Conservation (phyloP, 768 basidiomycete genomes). For the Mrakia blollopis region DNA sequence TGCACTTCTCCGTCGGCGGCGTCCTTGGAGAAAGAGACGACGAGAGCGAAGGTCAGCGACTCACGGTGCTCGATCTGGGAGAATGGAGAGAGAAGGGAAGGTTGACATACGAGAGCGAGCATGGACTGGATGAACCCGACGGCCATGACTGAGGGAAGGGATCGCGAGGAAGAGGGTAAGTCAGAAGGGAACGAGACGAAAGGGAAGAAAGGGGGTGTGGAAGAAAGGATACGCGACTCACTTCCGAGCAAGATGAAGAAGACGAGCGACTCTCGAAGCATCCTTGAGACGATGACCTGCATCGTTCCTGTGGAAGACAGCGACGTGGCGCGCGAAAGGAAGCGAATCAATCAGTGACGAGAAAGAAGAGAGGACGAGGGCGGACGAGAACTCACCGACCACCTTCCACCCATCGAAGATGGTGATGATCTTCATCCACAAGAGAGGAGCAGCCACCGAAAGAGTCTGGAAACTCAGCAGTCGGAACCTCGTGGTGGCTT, state of each 20-base stretch:
- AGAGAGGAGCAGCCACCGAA: conserved; percentile 79
- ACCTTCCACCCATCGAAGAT: conserved; percentile 71
- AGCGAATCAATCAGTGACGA: background rate
- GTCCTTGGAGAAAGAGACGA: conserved; percentile 69
- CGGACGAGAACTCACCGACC: conserved; percentile 50
- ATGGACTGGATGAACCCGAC: background rate
- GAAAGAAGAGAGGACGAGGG: background rate
- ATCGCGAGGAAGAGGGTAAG: background rate
- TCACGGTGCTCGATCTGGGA: background rate
- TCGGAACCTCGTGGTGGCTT: conserved; percentile 43
- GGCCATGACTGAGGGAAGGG: background rate
- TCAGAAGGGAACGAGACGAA: background rate
- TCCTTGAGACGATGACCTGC: conserved; percentile 83
- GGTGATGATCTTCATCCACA: conserved; percentile 53
- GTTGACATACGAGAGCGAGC: background rate
- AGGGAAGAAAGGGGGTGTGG: background rate
- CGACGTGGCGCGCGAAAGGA: too few species aligned
- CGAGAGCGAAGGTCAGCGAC: background rate
- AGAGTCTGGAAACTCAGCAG: conserved; percentile 79
- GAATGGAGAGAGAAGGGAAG: background rate
- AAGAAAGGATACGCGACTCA: conserved; percentile 62
- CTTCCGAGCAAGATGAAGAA: conserved; percentile 50
- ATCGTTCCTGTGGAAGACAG: conserved; percentile 54
- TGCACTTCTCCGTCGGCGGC: conserved; percentile 77
- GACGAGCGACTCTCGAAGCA: conserved; percentile 52